phyloP scores from a whole-genome alignment of 208 protist genomes.

The Trichomonas tenax region DNA sequence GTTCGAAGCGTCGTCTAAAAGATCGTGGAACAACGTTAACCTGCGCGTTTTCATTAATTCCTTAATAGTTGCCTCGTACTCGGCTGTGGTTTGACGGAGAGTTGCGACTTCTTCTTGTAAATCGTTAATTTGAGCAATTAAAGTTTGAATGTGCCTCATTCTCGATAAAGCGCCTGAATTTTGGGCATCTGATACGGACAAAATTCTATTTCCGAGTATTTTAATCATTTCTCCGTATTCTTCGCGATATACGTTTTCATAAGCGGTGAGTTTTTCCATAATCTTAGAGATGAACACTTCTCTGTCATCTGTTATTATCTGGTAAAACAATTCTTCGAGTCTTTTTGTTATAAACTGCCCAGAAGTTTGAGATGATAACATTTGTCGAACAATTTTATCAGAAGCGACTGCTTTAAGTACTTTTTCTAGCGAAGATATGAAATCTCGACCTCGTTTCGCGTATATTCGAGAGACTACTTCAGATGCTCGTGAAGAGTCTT shows the following conservation, averaged over 20 bases:
- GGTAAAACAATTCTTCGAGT: neutral
- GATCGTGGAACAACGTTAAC: neutral
- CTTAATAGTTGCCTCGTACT: neutral
- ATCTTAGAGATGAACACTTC: neutral
- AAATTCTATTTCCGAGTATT: neutral
- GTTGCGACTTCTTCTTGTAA: neutral
- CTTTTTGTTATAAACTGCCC: slow-evolving; percentile 20
- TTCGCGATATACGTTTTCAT: neutral
- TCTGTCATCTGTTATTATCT: neutral
- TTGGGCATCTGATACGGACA: neutral
- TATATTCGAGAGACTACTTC: neutral
- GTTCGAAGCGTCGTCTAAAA: neutral
- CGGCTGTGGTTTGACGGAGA: neutral
- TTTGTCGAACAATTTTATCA: slow-evolving; percentile 7
- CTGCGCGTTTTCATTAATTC: neutral
- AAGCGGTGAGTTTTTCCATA: neutral
- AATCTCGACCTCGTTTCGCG: neutral
- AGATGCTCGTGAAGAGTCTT: neutral
- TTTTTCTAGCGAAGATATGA: neutral
- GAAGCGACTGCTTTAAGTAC: neutral
- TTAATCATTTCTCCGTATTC: neutral
- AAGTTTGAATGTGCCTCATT: neutral
- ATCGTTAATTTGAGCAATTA: neutral
- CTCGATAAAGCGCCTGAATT: neutral
- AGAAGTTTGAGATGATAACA: neutral